Base-by-base conservation (phyloP, 2,329 filamentous ascomycete species). In the Alternaria sp. region DNA sequence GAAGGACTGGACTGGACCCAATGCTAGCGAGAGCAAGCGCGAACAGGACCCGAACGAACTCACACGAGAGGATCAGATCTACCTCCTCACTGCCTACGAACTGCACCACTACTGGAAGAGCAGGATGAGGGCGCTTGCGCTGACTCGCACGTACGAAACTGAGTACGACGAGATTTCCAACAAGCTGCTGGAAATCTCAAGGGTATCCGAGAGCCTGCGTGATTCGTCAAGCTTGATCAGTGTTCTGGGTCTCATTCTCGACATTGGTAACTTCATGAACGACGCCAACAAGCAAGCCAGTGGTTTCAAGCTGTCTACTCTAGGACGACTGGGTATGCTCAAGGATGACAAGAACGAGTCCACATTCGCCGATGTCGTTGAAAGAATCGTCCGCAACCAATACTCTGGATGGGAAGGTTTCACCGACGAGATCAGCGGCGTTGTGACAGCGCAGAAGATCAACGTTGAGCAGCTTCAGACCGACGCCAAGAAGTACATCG, bases 251-350 rank as follows among this genome's bases (percentile, higher is more conserved):
- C 86, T 98, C 66, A 99, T 99, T 80, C 85, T 99, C 73, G 95
- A 97, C 80, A 97, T 99, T 76, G 96, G 96, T 80, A 99, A 99
- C 81, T 99, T 97, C 86, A 99, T 99, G 96, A 99, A 99, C 84
- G 96, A 98, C 78, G 91, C 94, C 59, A 98, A 97, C 83, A 99
- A 99, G 83, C 96, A 98, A 82, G 96, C 96, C 5, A 92, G 91
- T 61, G 96, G 96, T 66, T 99, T 99, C 90, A 99, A 99, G 84
- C 88, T 99, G 13, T 96, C 93, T 76, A 97, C 96, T 6, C 89
- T 99, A 52, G 92, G 93, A 26, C 90, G 96, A 59, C 85, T 99
- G 59, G 94, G 91, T 65, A 98, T 99, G 94, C 93, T 98, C 76
- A 99, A 99, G 83, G 96, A 99, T 77, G 93, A 97, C 84, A 97